Percentiles rank a stretch among this genome's conserved stretches.
Conservation (phyloP, 176 grass and related monocot genomes). For the Rhipidocladum racemiflorum region DNA sequence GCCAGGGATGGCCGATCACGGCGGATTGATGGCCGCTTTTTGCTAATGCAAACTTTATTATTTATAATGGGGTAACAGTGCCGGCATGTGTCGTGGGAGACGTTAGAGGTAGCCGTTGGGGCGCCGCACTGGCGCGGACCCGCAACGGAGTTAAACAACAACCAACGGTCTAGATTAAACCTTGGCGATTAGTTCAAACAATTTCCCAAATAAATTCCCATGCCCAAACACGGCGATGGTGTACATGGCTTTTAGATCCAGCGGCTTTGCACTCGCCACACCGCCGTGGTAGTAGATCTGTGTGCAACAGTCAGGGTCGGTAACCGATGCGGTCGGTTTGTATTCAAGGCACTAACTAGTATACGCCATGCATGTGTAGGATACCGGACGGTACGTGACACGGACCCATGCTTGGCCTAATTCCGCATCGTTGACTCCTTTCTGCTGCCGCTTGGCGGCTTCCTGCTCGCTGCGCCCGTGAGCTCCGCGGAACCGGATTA, state of each 20-base stretch:
- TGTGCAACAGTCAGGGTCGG: background rate
- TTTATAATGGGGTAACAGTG: background rate
- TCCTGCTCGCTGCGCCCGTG: constrained; percentile 13
- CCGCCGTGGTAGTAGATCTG: background rate
- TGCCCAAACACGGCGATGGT: background rate
- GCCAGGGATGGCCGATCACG: background rate
- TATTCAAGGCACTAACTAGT: background rate
- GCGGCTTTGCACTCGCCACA: background rate
- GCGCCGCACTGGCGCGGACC: background rate
- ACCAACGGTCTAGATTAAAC: too few relatives aligned
- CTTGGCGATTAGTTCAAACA: background rate
- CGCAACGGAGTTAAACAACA: too few relatives aligned
- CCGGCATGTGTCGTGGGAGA: background rate
- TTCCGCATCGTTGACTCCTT: background rate
- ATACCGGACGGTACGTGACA: background rate
- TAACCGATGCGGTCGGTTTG: background rate
- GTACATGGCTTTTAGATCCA: background rate
- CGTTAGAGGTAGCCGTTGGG: background rate
- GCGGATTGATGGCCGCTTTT: background rate
- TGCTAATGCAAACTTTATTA: background rate
- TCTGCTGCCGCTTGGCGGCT: background rate
- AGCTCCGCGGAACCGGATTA: constrained; percentile 7
- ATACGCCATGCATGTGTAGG: background rate
- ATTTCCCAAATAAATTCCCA: background rate
- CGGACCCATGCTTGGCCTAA: background rate